Percentiles rank a stretch among this genome's conserved stretches.
These are phyloP conservation scores for Ganoderma lingzhi DNA, from an alignment of 1,284 basidiomycete genomes.

Conservation along the genomic window DNA sequence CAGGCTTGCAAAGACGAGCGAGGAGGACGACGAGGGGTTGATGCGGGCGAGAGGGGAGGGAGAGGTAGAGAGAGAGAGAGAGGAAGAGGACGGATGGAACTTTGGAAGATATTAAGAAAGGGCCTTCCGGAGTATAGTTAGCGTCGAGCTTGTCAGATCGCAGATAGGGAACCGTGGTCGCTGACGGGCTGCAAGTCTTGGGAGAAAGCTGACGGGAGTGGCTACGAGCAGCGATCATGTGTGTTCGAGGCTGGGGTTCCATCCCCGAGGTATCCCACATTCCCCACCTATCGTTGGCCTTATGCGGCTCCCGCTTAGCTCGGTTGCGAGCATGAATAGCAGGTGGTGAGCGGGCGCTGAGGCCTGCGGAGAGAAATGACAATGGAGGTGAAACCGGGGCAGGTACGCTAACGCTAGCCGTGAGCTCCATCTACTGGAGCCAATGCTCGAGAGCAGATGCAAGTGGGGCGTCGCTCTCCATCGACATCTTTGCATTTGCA, in stretches of 20 bases:
- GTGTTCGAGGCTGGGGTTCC: neutral
- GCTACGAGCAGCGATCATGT: slow-evolving; percentile 15
- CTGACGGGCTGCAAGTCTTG: slow-evolving; percentile 15
- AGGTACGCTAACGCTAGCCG: neutral
- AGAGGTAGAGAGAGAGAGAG: neutral
- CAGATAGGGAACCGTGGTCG: slow-evolving; percentile 4
- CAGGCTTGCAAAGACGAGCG: slow-evolving; percentile 7
- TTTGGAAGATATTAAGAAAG: neutral
- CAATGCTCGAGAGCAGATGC: neutral
- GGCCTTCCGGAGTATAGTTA: slow-evolving; percentile 11
- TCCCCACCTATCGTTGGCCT: neutral
- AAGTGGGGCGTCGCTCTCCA: neutral
- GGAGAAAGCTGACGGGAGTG: slow-evolving; percentile 19
- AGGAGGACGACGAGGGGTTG: slow-evolving; percentile 10
- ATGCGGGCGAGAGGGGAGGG: neutral
- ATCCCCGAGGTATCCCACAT: slow-evolving; percentile 19
- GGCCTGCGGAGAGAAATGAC: neutral
- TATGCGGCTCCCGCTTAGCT: neutral
- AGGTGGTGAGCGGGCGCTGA: neutral
- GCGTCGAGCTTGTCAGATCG: neutral
- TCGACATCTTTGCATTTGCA: neutral
- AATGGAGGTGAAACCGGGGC: neutral
- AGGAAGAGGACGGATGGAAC: neutral
- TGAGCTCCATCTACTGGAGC: neutral
- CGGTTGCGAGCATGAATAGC: neutral